Evolutionary conservation across 495 filamentous ascomycete species (phyloP).

Genomic region (Aspergillus funiculosus): DNA sequence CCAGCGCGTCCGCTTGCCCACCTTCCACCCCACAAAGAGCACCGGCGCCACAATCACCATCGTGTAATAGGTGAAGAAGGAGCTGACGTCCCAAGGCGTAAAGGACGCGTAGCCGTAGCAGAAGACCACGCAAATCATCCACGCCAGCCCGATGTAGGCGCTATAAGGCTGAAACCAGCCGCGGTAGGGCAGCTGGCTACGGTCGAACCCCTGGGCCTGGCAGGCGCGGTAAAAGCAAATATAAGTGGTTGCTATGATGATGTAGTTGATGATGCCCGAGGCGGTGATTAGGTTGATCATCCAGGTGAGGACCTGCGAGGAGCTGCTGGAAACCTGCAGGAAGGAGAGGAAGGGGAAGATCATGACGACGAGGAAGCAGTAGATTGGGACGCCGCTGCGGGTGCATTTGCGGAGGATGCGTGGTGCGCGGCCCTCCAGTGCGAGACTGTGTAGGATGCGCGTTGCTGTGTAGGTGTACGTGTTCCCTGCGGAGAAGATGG

Average conservation of each 20-base stretch:
- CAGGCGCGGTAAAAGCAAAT: slow-evolving; percentile 52
- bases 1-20: slow-evolving; percentile 46
- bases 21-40: slow-evolving; percentile 50
- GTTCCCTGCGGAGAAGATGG: slow-evolving; percentile 63
- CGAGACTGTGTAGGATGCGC: slow-evolving; percentile 55
- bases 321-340: slow-evolving; percentile 31
- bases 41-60: slow-evolving; percentile 48
- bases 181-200: slow-evolving; percentile 45
- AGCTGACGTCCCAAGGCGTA: slow-evolving; percentile 41
- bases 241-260: slow-evolving; percentile 48
- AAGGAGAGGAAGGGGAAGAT: slow-evolving; percentile 42
- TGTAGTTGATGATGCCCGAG: slow-evolving; percentile 50
- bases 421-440: slow-evolving; percentile 52
- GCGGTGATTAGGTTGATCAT: slow-evolving; percentile 32
- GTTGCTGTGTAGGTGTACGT: slow-evolving; percentile 69
- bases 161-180: slow-evolving; percentile 56
- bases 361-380: slow-evolving; percentile 37
- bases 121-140: slow-evolving; percentile 38
- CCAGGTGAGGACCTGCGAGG: slow-evolving; percentile 28
- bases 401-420: slow-evolving; percentile 40
- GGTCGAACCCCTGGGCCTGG: slow-evolving; percentile 52
- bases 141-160: slow-evolving; percentile 43
- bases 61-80: slow-evolving; percentile 55
- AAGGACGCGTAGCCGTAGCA: slow-evolving; percentile 51
- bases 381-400: slow-evolving; percentile 41